Evolutionary conservation across 2,329 filamentous ascomycete genomes (phyloP), one percentile per base, ranked within the genome.

Genomic region (Claviceps purpurea): DNA sequence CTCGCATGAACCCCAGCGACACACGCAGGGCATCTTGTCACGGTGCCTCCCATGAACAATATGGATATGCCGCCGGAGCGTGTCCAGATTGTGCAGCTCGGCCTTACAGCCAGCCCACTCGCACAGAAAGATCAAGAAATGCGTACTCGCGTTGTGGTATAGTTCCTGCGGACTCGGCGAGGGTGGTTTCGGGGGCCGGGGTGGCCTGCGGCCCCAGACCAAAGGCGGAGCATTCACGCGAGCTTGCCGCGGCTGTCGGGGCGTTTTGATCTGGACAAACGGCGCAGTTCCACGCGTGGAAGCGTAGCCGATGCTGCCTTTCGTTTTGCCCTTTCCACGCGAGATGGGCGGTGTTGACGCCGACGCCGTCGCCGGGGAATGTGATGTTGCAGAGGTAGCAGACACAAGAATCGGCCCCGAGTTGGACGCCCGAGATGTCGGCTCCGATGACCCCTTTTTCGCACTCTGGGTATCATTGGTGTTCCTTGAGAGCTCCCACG

Each of bases 11-110:
- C 60, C 62, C 68, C 68, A 70, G 0, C 53, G 52, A 44, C 67
- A 70, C 10, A 24, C 22, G 10, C 14, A 3, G 34, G 52, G 37
- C 11, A 47, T n/a, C 2, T 43, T 24, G 14, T 13, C 40, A 42
- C 18, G 42, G 7, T 22, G 52, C n/a, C 55, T 44, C 1, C 57
- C 68, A 60, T 84, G 81, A 2, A 81, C 69, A 14, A 71, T 58
- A 18, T 64, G 60, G 14, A 84, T 64, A 56, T 84, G 81, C 52
- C 66, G 68, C 24, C 74, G 70, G 42, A 84, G 62, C 10, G 79
- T 84, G 13, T 76, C 75, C 52, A 82, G 63, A 58, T 84, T 84
- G 49, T 82, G 78, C 46, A 84, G 67, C 63, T 82, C 76, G 3
- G 80, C 80, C 34, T 69, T 71, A 59, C 81, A 84, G 0, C 68